These are phyloP conservation scores for Curvularia lunata DNA, from an alignment of 2,329 filamentous ascomycete genomes.

Conservation along the genomic window DNA sequence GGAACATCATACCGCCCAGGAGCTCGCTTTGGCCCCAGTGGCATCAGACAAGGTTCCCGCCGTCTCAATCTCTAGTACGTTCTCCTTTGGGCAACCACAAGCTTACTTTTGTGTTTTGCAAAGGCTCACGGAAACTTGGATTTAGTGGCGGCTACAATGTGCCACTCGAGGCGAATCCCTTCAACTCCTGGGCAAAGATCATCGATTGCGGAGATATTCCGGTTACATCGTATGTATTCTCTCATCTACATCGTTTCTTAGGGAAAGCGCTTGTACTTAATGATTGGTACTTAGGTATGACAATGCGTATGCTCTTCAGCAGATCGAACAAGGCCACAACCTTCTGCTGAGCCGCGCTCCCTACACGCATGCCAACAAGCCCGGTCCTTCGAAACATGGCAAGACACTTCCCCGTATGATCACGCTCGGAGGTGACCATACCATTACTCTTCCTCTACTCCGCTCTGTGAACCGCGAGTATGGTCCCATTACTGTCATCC, in stretches of 20 bases:
- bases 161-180: conserved; percentile 78
- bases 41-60: conserved; percentile 84
- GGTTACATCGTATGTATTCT: conserved; percentile 72
- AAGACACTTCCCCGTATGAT: conserved; percentile 82
- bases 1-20: conserved; percentile 85
- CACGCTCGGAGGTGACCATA: conserved; percentile 70
- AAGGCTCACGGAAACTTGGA: conserved; percentile 59
- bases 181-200: conserved; percentile 80
- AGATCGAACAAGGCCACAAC: conserved; percentile 86
- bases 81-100: conserved; percentile 45
- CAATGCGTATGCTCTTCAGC: conserved; percentile 78
- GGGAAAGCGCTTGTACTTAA: neutral
- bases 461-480: conserved; percentile 69
- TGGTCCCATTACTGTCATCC: conserved; percentile 68
- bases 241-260: neutral
- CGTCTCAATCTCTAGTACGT: conserved; percentile 86
- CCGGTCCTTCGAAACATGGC: conserved; percentile 72
- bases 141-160: conserved; percentile 87
- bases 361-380: conserved; percentile 69
- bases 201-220: conserved; percentile 86
- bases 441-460: conserved; percentile 64
- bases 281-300: conserved; percentile 66
- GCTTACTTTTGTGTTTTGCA: conserved; percentile 41
- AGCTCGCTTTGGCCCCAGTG: conserved; percentile 82
- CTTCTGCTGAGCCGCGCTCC: conserved; percentile 74